A percentile compares a stretch with the other conserved stretches of the same genome.
Conservation (phyloP, 345 rosid species). For the Eucalyptus polyanthemos region DNA sequence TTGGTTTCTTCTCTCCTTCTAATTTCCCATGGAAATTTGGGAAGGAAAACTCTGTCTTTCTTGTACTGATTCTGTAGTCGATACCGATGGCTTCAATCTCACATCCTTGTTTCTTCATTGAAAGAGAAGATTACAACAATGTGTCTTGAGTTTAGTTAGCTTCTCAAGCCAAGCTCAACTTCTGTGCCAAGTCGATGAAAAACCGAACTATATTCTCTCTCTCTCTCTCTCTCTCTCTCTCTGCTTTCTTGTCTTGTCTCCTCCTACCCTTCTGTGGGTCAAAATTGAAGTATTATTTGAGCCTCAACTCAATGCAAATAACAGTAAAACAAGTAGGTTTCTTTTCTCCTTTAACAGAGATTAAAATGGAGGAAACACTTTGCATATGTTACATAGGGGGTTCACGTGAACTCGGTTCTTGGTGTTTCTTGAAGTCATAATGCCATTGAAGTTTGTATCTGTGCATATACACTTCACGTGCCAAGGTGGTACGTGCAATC, state of each 20-base stretch:
- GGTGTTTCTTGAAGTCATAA: neutral
- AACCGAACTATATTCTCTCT: neutral
- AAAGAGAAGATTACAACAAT: neutral
- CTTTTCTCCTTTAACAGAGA: neutral
- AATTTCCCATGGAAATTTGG: neutral
- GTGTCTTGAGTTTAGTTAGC: neutral
- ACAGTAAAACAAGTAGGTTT: neutral
- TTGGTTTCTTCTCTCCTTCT: slow-evolving; percentile 2
- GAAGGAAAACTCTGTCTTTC: slow-evolving; percentile 12
- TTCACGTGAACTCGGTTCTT: neutral
- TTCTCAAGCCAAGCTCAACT: neutral
- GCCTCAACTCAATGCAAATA: neutral
- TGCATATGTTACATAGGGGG: neutral
- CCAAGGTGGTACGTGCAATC: neutral
- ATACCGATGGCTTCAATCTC: slow-evolving; percentile 75
- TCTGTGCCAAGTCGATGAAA: neutral
- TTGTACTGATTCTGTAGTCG: slow-evolving; percentile 39
- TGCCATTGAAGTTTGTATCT: neutral
- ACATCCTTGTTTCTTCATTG: slow-evolving; percentile 81
- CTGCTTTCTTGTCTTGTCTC: neutral
- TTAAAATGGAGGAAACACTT: neutral
- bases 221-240: neutral
- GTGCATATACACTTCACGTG: neutral
- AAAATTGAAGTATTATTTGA: neutral
- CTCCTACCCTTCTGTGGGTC: neutral